phyloP scores from a whole-genome alignment of 441 rosid genomes.

The Dalechampia spathulata region DNA sequence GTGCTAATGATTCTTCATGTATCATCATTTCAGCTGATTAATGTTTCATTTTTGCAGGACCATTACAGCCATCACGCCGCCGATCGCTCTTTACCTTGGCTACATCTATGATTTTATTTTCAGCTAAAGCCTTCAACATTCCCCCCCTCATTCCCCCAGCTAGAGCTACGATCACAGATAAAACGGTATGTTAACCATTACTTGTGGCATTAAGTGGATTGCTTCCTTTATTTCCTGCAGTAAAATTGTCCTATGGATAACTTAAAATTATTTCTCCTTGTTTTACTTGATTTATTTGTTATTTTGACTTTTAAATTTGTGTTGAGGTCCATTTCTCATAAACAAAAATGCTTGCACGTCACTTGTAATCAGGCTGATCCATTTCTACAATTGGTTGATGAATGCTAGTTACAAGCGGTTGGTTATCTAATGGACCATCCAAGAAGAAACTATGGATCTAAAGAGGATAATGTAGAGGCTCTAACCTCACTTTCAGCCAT shows the following conservation, averaged over 20 bases:
- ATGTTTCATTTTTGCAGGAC: constrained; percentile 41
- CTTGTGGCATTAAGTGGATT: background rate
- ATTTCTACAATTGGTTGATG: constrained; percentile 59
- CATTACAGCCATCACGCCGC: constrained; percentile 68
- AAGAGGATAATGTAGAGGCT: constrained; percentile 69
- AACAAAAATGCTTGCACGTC: constrained; percentile 2
- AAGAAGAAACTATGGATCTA: constrained; percentile 48
- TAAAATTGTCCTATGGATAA: background rate
- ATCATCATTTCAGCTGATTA: constrained; percentile 17
- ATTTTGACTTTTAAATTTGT: background rate
- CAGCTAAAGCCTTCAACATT: constrained; percentile 66
- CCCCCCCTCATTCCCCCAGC: constrained; percentile 58
- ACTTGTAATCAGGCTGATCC: constrained; percentile 58
- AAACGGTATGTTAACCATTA: constrained; percentile 39
- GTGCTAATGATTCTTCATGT: background rate
- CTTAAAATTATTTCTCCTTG: background rate
- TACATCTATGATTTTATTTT: constrained; percentile 71
- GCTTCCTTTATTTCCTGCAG: background rate
- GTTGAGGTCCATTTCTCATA: background rate
- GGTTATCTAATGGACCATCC: constrained; percentile 23
- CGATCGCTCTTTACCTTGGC: constrained; percentile 69
- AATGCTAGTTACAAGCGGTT: constrained; percentile 60
- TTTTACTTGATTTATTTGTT: background rate
- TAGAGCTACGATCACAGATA: constrained; percentile 55
- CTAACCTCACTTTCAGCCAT: constrained; percentile 45